Evolutionary conservation across 345 rosid genomes (phyloP), one percentile per base, ranked within the genome.

Genomic region (Nasturtium officinale): DNA sequence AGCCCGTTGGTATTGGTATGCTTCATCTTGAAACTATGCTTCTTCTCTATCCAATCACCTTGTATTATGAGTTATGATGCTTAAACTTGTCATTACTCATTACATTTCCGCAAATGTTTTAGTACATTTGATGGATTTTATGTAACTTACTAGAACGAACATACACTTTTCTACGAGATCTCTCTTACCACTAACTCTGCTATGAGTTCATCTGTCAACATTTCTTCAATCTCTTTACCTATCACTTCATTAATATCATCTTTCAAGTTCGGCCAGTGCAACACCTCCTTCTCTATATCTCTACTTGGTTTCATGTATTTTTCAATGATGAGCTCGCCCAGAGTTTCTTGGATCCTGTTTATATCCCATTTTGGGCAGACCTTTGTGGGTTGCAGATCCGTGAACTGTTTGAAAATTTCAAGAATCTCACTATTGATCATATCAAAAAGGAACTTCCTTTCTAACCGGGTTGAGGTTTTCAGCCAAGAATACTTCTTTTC

Each of bases 181-280:
- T 48, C 57, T 12, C 32, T 51, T 61, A 61, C 10, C 18, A 43
- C 48, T 5, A 43, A 17, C 48, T 43, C 48, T 66, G 67, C 82
- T n/a, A 84, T 78, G 60, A 91, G 48, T 56, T 84, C 92, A 67
- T 84, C 81, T 53, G 85, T 80, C 78, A 92, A 45, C 69, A 76
- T 23, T 63, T 54, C 72, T 84, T 84, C 97, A 1, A 87, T 82
- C 38, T 89, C 90, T 76, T 79, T 82, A 62, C 96, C 88, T 18
- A 92, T 79, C 26, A 66, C 58, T 62, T 86, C 88, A 10, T 86
- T 87, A 15, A 85, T 65, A 13, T 83, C 82, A 17, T 78, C 85
- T 65, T 80, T 78, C 55, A 83, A 61, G 28, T 64, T 82, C 30
- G 83, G 69, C 93, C 90, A 86, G 76, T 75, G 73, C 0, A 65